Base-by-base conservation (phyloP, 108 stramenopile genomes). In the Pseudonitzschia pungens region DNA sequence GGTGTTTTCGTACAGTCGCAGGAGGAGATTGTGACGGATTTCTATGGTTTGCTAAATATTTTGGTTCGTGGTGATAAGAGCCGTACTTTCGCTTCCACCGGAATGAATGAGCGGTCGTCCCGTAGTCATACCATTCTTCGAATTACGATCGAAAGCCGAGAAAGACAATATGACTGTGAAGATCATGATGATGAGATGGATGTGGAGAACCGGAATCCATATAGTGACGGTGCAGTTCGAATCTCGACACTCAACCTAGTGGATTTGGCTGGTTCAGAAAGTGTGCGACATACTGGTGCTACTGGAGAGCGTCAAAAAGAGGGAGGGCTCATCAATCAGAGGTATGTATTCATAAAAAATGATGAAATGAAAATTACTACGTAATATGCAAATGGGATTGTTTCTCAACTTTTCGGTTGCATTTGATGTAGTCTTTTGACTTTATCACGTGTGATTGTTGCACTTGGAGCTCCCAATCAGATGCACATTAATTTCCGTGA, bases 401-500 rank as follows among this genome's bases (percentile, higher is more conserved):
- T 55, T 22, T 6, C 24, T 56, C 56, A 27, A 24, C 8, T 43
- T 53, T 5, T 43, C 27, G 4, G 20, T 26, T 27, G 58, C 65
- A 16, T 20, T 18, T 87, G 77, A 67, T 90, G 80, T 56, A 96
- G 95, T 71, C 89, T 99, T 20, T 91, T 97, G 65, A 97, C 98
- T 11, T 91, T 99, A 31, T 98, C 98, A 20, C 98, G 98, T 80
- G 98, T 99, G 51, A 99, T 99, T 73, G 83, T 83, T 32, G 97
- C 97, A 9, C 94, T 99, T 9, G 97, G 98, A 24, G 90, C 97
- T 74, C 87, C 91, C 29, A 96, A 95, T 77, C 92, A 93, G 11
- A 84, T 88, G 60, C 98, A 99, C 71, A 89, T 99, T 52, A 98
- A 98, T 26, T 99, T 99, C 85, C 89, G 98, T 16, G 99, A 99